Base-by-base conservation (phyloP, 2,329 filamentous ascomycete genomes). In the Nigrospora osmanthi region DNA sequence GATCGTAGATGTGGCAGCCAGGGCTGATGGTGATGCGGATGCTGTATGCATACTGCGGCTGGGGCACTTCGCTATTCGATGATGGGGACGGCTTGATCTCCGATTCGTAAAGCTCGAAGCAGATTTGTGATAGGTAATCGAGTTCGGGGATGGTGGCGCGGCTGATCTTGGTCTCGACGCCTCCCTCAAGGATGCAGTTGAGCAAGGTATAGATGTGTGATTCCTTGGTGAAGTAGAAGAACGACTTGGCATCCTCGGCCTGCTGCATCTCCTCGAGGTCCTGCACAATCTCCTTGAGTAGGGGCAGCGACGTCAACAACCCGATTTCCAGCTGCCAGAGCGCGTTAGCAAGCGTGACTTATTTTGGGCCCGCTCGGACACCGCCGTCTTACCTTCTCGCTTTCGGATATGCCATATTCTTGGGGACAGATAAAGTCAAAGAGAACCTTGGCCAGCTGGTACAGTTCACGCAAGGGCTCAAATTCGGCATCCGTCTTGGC, bases 141-240 rank as follows among this genome's bases (percentile, higher is more conserved):
- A 98, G 81, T 67, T 98, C 93, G 0, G 93, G 93, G 52, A 98
- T 98, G 35, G 88, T 89, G 58, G 89, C 90, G 34, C 94, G 85
- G 56, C 89, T 86, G 59, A 98, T 97, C 70, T 98, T 98, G 19
- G 91, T 96, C 60, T 94, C 87, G 52, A 98, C 87, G 30, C 93
- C 94, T 49, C 94, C 93, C 64, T 98, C 93, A 23, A 98, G 78
- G 54, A 98, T 97, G 63, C 91, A 97, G 65, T 98, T 98, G 47
- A 98, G 79, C 6, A 98, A 77, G 6, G 93, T 98, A 69, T 98
- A 98, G 51, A 98, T 96, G 63, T 98, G 93, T 1, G 89, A 95
- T 67, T 98, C 93, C 66, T 98, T 98, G 51, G 93, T 98, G 66
- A 98, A 98, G 70, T 98, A 98, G 67, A 97, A 88, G 72, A 97